Base-by-base conservation (phyloP, 2,329 filamentous ascomycete species). In the Rhinocladiella similis region DNA sequence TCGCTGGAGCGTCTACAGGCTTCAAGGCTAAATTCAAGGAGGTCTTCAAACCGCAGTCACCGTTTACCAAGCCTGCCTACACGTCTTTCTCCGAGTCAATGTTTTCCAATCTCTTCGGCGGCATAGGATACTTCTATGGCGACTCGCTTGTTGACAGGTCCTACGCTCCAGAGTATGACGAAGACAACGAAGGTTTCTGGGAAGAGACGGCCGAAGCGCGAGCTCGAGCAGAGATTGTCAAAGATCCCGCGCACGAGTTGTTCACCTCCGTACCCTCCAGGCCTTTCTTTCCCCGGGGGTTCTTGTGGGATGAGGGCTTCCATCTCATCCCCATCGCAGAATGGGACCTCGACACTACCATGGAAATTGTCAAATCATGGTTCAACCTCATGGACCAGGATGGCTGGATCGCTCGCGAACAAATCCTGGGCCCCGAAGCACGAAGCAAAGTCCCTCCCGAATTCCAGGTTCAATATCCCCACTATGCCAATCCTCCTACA, bases 221-320 rank as follows among this genome's bases (percentile, higher is more conserved):
- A 56, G 82, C 78, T 20, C 84, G 85, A 57, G 86, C 84, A 53
- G 75, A 84, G 61, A 86, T 91, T 62, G 79, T 84, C 57, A 74
- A 87, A 0, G 91, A 95, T 68, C 90, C 90, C 0, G 91, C 93
- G 1, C 90, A 87, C 53, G 90, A 96, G 71, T 83, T 99, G 2
- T 97, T 92, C 70, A 95, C 92, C 5, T 90, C 87, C 66, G 87
- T 97, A 54, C 94, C 94, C 0, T 97, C 93, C 7, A 82, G 94
- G 3, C 90, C 94, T 0, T 99, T 99, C 78, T 99, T 99, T 75
- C 94, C 94, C 1, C 83, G 94, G 59, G 94, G 94, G 1, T 99
- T 99, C 71, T 80, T 97, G 3, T 99, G 94, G 94, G 94, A 99
- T 67, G 94, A 99, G 72, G 94, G 94, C 0, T 99, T 97, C 74